These are phyloP conservation scores for Tolypocladium album DNA, from an alignment of 2,329 filamentous ascomycete species.

Conservation along the genomic window DNA sequence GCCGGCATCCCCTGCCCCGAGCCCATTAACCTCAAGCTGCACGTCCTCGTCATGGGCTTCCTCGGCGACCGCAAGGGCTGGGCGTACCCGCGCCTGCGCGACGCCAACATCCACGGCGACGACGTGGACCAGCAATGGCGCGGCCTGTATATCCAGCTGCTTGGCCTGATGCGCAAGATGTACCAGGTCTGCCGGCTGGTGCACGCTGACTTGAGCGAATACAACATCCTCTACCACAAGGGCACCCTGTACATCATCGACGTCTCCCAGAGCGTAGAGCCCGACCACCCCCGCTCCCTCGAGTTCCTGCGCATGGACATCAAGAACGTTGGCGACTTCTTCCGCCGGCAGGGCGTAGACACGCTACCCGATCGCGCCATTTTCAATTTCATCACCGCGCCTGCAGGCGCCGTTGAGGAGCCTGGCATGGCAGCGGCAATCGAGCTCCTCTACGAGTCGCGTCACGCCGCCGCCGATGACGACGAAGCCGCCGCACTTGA, in stretches of 20 bases:
- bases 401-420: conserved; percentile 49
- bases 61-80: conserved; percentile 79
- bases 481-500: conserved; percentile 50
- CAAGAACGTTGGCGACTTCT: conserved; percentile 93
- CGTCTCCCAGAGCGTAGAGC: conserved; percentile 94
- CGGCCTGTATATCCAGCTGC: conserved; percentile 67
- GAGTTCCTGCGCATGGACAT: conserved; percentile 98
- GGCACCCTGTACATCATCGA: conserved; percentile 85
- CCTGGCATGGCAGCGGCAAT: conserved; percentile 50
- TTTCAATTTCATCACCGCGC: conserved; percentile 70
- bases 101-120: conserved; percentile 63
- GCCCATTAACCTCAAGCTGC: conserved; percentile 78
- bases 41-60: conserved; percentile 93
- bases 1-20: conserved; percentile 87
- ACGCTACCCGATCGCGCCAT: conserved; percentile 67
- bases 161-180: conserved; percentile 84
- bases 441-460: conserved; percentile 54
- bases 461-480: conserved; percentile 36
- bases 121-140: conserved; percentile 65
- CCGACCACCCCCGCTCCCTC: conserved; percentile 83
- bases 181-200: conserved; percentile 89
- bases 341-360: conserved; percentile 74
- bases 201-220: conserved; percentile 94
- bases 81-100: conserved; percentile 79
- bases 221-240: conserved; percentile 89